phyloP scores from a whole-genome alignment of 2,329 filamentous ascomycete species.

The Fusarium globosum region DNA sequence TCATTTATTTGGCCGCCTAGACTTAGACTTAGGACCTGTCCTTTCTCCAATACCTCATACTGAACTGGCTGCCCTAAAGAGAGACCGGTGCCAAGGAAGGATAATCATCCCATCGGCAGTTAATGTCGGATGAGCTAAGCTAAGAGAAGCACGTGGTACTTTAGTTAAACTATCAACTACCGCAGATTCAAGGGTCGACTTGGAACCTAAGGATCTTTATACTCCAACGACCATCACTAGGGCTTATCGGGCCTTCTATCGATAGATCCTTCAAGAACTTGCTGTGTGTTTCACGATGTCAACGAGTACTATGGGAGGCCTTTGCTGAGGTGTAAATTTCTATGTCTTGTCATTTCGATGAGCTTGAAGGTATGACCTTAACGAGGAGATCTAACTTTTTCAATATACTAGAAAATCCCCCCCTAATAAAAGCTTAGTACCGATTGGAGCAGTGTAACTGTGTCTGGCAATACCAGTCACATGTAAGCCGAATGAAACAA shows the following conservation, averaged over 20 bases:
- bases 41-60: too few relatives aligned
- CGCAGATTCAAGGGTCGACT: not conserved
- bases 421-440: accelerated
- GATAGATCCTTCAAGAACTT: not conserved
- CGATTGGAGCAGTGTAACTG: accelerated
- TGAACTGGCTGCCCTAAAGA: not conserved
- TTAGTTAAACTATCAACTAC: not conserved
- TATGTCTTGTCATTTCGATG: accelerated
- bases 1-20: too few relatives aligned
- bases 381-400: not conserved
- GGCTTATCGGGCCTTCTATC: not conserved
- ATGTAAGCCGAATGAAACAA: not conserved
- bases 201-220: too few relatives aligned
- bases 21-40: too few relatives aligned
- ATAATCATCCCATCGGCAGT: too few relatives aligned
- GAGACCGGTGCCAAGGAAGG: too few relatives aligned
- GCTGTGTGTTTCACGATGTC: too few relatives aligned
- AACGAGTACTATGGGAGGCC: too few relatives aligned
- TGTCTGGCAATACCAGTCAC: not conserved
- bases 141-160: not conserved
- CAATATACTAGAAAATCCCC: accelerated
- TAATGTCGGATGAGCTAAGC: too few relatives aligned
- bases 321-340: not conserved
- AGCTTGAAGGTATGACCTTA: not conserved
- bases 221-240: too few relatives aligned